A percentile compares a stretch with the other conserved stretches of the same genome.
These are phyloP conservation scores for Malassezia cuniculi DNA, from an alignment of 1,284 basidiomycete species.

Conservation along the genomic window DNA sequence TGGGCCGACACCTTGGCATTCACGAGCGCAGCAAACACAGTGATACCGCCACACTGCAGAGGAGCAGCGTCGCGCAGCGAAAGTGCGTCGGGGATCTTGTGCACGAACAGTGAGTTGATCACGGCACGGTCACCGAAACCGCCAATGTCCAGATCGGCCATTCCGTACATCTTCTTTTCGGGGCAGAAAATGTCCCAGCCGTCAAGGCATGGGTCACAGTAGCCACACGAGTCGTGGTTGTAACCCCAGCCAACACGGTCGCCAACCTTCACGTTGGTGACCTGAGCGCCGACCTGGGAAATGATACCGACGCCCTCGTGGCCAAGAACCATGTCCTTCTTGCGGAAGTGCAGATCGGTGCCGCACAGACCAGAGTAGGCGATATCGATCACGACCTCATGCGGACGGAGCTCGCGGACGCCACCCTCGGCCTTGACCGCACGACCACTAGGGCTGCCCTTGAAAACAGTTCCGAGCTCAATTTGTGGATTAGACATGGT, in stretches of 20 bases:
- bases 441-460: conserved; percentile 32
- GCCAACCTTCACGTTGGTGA: conserved; percentile 27
- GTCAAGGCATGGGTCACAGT: conserved; percentile 31
- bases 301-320: conserved; percentile 42
- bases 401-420: conserved; percentile 13
- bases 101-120: conserved; percentile 28
- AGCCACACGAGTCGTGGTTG: conserved; percentile 30
- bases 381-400: conserved; percentile 36
- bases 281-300: conserved; percentile 27
- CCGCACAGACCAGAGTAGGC: conserved; percentile 38
- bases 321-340: conserved; percentile 29
- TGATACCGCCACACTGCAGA: conserved; percentile 47
- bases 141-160: conserved; percentile 27
- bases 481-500: conserved; percentile 12
- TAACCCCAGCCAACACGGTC: conserved; percentile 42
- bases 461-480: conserved; percentile 33
- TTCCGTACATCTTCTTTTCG: conserved; percentile 26
- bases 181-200: conserved; percentile 34
- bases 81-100: conserved; percentile 31
- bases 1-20: conserved; percentile 37
- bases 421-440: conserved; percentile 24
- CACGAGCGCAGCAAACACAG: conserved; percentile 46
- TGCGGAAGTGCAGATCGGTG: conserved; percentile 34
- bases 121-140: conserved; percentile 38
- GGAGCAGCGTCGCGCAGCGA: conserved; percentile 43